Evolutionary conservation across 2,329 filamentous ascomycete genomes (phyloP).

Genomic region (Paramyrothecium sp.): DNA sequence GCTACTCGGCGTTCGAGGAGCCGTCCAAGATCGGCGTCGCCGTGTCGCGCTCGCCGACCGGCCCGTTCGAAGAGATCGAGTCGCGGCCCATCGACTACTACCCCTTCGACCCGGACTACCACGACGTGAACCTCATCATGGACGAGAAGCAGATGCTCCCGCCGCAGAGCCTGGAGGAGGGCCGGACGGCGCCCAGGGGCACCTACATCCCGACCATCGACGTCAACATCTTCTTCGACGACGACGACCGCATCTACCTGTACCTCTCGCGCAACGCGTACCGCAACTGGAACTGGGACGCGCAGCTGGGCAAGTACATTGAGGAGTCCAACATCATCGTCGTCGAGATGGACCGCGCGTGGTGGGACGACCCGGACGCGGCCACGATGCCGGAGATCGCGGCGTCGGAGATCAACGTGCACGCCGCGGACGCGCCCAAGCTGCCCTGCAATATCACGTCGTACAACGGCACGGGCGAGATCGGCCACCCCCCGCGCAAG

Average conservation of each 20-base stretch:
- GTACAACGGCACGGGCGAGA: slow-evolving; percentile 32
- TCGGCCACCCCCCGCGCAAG: slow-evolving; percentile 29
- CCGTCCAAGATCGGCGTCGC: slow-evolving; percentile 33
- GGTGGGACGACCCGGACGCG: slow-evolving; percentile 32
- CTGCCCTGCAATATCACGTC: slow-evolving; percentile 26
- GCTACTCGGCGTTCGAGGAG: slow-evolving; percentile 31
- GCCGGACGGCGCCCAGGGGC: slow-evolving; percentile 26
- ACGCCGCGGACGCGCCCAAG: slow-evolving; percentile 20
- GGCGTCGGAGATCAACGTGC: slow-evolving; percentile 22
- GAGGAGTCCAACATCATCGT: slow-evolving; percentile 36
- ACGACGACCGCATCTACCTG: slow-evolving; percentile 32
- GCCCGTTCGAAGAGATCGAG: slow-evolving; percentile 29
- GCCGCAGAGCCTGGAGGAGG: slow-evolving; percentile 22
- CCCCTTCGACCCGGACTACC: slow-evolving; percentile 31
- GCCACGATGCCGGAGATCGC: slow-evolving; percentile 31
- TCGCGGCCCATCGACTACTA: slow-evolving; percentile 30
- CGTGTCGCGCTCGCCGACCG: slow-evolving; percentile 30
- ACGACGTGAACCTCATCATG: slow-evolving; percentile 36
- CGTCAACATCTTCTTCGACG: slow-evolving; percentile 45
- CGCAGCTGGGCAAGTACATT: slow-evolving; percentile 28
- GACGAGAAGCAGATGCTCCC: slow-evolving; percentile 31
- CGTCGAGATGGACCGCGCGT: slow-evolving; percentile 28
- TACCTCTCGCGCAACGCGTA: slow-evolving; percentile 33
- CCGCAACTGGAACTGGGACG: slow-evolving; percentile 35
- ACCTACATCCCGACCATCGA: slow-evolving; percentile 40